Evolutionary conservation across 495 filamentous ascomycete species (phyloP).

Genomic region (Ascobolus immersus): DNA sequence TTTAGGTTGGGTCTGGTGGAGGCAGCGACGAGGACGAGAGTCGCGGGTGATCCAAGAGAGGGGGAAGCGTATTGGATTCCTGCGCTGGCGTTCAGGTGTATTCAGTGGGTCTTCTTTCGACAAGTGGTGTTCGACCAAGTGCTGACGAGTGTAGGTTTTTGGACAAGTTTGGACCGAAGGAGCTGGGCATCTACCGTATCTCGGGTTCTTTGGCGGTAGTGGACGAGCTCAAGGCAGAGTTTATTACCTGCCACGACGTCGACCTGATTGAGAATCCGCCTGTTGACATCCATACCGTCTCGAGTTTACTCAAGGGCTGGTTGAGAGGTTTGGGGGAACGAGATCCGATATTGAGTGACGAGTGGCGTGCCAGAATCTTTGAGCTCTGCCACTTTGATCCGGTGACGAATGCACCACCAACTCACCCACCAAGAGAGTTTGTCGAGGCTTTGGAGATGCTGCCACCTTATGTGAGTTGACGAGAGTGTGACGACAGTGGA

Average conservation of each 20-base stretch:
- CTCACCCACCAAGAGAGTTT: constrained; percentile 13
- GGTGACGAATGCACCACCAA: no score
- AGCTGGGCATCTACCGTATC: constrained; percentile 15
- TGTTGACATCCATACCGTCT: constrained; percentile 15
- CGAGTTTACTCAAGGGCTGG: constrained; percentile 15
- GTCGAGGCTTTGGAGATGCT: constrained; percentile 14
- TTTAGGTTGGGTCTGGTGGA: constrained; percentile 15
- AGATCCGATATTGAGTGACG: no score
- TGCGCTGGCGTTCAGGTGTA: constrained; percentile 15
- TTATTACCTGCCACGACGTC: constrained; percentile 15
- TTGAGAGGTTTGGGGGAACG: constrained; percentile 15
- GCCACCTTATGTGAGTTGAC: constrained; percentile 14
- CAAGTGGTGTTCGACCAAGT: neutral
- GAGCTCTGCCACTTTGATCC: constrained; percentile 16
- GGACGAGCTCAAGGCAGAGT: constrained; percentile 14
- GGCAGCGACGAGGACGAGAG: constrained; percentile 12
- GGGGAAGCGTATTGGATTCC: constrained; percentile 16
- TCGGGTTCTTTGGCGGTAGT: constrained; percentile 15
- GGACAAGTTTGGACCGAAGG: constrained; percentile 14
- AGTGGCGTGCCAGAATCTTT: constrained; percentile 15
- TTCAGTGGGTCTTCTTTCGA: constrained; percentile 12
- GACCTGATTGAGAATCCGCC: constrained; percentile 16
- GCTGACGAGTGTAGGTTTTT: constrained; percentile 9
- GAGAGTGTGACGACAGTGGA: neutral
- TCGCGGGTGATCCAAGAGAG: constrained; percentile 12